A percentile compares a stretch with the other conserved stretches of the same genome.
Evolutionary conservation across 441 rosid genomes (phyloP).

Genomic region (Jatropha podagrica): DNA sequence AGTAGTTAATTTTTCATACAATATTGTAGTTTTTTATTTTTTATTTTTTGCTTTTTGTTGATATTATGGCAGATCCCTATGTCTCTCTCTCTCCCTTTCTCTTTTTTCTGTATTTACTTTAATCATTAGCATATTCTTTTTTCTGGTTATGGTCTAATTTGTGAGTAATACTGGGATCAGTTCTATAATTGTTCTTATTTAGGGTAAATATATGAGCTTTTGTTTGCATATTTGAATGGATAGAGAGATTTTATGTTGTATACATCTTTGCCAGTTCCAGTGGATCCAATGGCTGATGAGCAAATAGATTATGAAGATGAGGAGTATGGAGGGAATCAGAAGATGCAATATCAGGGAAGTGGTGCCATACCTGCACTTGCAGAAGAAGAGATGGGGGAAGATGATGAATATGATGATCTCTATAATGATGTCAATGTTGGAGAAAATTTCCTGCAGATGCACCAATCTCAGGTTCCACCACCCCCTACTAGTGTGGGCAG

Average conservation of each 20-base stretch:
- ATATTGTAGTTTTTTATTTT: not conserved
- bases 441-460: constrained; percentile 71
- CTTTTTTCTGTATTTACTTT: not conserved
- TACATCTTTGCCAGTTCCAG: constrained; percentile 32
- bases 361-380: constrained; percentile 94
- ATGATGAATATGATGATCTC: constrained; percentile 94
- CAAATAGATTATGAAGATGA: constrained; percentile 52
- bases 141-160: not conserved
- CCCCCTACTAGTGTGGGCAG: constrained; percentile 37
- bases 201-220: not conserved
- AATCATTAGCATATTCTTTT: not conserved
- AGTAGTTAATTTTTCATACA: not conserved
- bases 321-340: constrained; percentile 62
- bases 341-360: constrained; percentile 73
- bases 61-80: not conserved
- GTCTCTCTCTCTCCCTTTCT: too few species aligned
- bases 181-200: not conserved
- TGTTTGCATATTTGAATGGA: constrained; percentile 22
- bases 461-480: constrained; percentile 44
- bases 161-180: not conserved
- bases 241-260: constrained; percentile 8
- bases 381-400: constrained; percentile 93
- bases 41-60: not conserved
- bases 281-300: constrained; percentile 55
- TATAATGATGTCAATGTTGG: constrained; percentile 97